These are phyloP conservation scores for Fusarium sp. DNA, from an alignment of 2,329 filamentous ascomycete genomes.

Conservation along the genomic window DNA sequence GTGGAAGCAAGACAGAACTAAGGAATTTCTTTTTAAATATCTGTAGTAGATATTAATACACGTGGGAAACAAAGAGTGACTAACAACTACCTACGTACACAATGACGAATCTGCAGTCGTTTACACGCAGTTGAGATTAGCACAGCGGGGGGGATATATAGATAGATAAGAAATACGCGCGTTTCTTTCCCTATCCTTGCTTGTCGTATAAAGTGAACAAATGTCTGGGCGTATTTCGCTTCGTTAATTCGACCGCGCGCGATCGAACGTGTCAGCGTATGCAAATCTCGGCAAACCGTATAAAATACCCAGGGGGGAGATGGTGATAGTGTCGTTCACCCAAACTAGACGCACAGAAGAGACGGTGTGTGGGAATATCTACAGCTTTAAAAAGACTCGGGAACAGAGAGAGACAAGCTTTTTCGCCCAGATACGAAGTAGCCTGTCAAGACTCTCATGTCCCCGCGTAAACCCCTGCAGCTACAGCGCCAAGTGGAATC, in stretches of 20 bases:
- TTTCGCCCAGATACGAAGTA: constrained; percentile 2
- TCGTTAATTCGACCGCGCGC: not conserved
- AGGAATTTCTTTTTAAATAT: not conserved
- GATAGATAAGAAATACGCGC: not conserved
- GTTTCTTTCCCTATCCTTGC: not conserved
- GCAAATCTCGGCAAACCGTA: constrained; percentile 1
- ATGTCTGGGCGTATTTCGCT: not conserved
- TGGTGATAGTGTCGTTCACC: not conserved
- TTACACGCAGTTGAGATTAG: not conserved
- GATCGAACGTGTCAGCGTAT: not conserved
- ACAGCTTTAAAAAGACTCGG: not conserved
- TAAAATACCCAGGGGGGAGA: not conserved
- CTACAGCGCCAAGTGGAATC: not conserved
- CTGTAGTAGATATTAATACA: not conserved
- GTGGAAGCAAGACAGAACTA: not conserved
- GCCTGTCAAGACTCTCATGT: not conserved
- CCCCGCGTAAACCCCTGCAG: not conserved
- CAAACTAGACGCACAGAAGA: not conserved
- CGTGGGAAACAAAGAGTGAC: not conserved
- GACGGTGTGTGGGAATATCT: not conserved
- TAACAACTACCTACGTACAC: not conserved
- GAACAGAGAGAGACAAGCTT: constrained; percentile 15
- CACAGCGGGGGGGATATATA: not conserved
- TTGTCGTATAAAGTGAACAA: not conserved
- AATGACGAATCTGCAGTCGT: not conserved